A percentile compares a stretch with the other conserved stretches of the same genome.
Evolutionary conservation across 257 asterid genomes (phyloP).

Genomic region (Gentiana straminea): DNA sequence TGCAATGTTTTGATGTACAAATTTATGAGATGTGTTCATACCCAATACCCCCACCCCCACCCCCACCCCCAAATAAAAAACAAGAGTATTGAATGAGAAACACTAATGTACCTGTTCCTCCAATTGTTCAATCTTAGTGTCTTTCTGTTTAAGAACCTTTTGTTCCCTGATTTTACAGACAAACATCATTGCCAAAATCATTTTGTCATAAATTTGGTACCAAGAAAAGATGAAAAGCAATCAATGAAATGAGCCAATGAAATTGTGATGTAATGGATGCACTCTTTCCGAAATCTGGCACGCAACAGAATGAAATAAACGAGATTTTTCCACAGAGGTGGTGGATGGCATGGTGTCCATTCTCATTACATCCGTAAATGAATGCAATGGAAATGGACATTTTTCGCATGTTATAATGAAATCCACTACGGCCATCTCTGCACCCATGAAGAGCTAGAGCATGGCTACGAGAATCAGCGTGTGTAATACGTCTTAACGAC

Average conservation of each 20-base stretch:
- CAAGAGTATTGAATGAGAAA: neutral
- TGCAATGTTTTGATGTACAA: conserved; percentile 22
- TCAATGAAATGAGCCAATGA: neutral
- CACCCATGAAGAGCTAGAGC: too few species aligned
- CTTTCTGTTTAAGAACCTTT: conserved; percentile 32
- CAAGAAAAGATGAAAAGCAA: neutral
- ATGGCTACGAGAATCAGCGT: too few species aligned
- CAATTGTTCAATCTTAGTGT: conserved; percentile 52
- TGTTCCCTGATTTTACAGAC: conserved; percentile 39
- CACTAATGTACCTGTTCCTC: conserved; percentile 59
- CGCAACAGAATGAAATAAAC: neutral
- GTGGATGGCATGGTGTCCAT: too few species aligned
- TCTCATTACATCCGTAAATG: too few species aligned
- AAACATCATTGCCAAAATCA: neutral
- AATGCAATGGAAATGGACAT: too few species aligned
- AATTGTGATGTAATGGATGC: neutral
- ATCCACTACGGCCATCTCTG: too few species aligned
- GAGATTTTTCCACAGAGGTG: neutral
- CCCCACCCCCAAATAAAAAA: too few species aligned
- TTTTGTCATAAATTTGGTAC: neutral
- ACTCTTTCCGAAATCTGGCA: too few species aligned
- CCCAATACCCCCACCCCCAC: neutral
- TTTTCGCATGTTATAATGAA: too few species aligned
- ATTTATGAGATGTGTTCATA: conserved; percentile 4
- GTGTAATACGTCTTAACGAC: too few species aligned